These are phyloP conservation scores for Pichiaceae sp. DNA, from an alignment of 1,139 yeast genomes.

Conservation along the genomic window DNA sequence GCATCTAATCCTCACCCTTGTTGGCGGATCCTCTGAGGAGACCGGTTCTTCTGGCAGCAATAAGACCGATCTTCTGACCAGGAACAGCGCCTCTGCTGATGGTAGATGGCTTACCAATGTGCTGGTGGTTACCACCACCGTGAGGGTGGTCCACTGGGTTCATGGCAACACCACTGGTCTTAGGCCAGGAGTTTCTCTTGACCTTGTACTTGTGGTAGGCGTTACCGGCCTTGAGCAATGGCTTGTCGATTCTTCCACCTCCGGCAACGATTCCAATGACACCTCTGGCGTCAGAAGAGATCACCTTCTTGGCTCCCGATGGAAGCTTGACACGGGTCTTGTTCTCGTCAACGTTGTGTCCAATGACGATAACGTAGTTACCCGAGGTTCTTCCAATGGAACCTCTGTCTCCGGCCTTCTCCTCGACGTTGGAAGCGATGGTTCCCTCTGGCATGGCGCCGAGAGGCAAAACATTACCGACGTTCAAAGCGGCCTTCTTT, in stretches of 20 bases:
- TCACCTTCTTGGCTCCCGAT: slow-evolving; percentile 96
- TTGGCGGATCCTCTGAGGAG: slow-evolving; percentile 99
- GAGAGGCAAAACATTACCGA: slow-evolving; percentile 96
- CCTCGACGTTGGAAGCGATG: slow-evolving; percentile 96
- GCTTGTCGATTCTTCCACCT: slow-evolving; percentile 99
- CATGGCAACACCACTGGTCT: slow-evolving; percentile 99
- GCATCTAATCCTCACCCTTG: slow-evolving; percentile 27
- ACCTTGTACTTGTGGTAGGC: slow-evolving; percentile 99
- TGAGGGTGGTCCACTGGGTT: slow-evolving; percentile 99
- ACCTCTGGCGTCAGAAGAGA: slow-evolving; percentile 97
- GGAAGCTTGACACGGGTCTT: slow-evolving; percentile 99
- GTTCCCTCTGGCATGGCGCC: slow-evolving; percentile 99
- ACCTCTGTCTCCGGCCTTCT: slow-evolving; percentile 99
- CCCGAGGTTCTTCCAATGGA: slow-evolving; percentile 99
- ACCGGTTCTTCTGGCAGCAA: slow-evolving; percentile 99
- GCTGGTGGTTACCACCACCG: slow-evolving; percentile 99
- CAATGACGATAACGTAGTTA: slow-evolving; percentile 97
- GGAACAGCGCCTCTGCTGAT: slow-evolving; percentile 99
- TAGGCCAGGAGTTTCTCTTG: slow-evolving; percentile 99
- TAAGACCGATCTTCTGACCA: slow-evolving; percentile 99
- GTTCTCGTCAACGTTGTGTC: slow-evolving; percentile 98
- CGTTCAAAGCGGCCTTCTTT: slow-evolving; percentile 95
- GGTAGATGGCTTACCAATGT: slow-evolving; percentile 99
- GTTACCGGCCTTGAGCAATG: slow-evolving; percentile 99
- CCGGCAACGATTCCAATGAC: slow-evolving; percentile 99